Percentiles rank a stretch among this genome's conserved stretches.
Conservation (phyloP, 768 basidiomycete genomes). For the Lactarius sp. region DNA sequence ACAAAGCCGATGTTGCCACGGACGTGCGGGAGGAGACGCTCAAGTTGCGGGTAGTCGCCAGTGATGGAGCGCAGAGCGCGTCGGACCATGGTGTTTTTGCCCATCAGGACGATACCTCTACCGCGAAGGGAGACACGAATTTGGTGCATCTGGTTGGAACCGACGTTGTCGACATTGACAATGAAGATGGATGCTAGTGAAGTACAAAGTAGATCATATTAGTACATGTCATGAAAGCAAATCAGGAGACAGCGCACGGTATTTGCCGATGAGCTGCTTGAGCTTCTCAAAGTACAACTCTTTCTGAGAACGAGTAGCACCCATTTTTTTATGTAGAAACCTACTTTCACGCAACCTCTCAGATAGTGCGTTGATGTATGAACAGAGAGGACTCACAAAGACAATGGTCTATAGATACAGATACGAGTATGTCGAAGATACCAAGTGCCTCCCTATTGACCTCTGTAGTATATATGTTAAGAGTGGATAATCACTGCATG, state of each 20-base stretch:
- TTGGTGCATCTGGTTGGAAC: constrained; percentile 99
- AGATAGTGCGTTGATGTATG: background rate
- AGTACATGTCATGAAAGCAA: background rate
- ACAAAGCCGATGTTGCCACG: constrained; percentile 99
- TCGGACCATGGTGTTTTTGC: constrained; percentile 99
- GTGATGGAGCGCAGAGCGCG: constrained; percentile 92
- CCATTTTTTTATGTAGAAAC: constrained; percentile 53
- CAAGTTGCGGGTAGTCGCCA: constrained; percentile 86
- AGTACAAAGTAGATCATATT: background rate
- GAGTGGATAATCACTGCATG: background rate
- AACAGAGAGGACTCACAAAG: constrained; percentile 9
- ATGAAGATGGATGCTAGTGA: constrained; percentile 91
- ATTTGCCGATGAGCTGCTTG: constrained; percentile 86
- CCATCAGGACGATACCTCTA: constrained; percentile 96
- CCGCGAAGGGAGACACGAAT: constrained; percentile 94
- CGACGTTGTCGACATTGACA: constrained; percentile 99
- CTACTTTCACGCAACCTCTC: constrained; percentile 13
- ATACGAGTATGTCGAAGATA: constrained; percentile 1
- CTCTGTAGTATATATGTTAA: constrained; percentile 44
- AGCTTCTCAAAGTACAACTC: constrained; percentile 89
- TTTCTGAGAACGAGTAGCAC: constrained; percentile 87
- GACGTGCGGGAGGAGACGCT: constrained; percentile 93
- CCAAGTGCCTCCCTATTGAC: constrained; percentile 88
- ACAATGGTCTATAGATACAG: constrained; percentile 20
- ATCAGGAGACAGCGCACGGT: constrained; percentile 53